Evolutionary conservation across 768 basidiomycete species (phyloP).

Genomic region (Termitomyces sp.): DNA sequence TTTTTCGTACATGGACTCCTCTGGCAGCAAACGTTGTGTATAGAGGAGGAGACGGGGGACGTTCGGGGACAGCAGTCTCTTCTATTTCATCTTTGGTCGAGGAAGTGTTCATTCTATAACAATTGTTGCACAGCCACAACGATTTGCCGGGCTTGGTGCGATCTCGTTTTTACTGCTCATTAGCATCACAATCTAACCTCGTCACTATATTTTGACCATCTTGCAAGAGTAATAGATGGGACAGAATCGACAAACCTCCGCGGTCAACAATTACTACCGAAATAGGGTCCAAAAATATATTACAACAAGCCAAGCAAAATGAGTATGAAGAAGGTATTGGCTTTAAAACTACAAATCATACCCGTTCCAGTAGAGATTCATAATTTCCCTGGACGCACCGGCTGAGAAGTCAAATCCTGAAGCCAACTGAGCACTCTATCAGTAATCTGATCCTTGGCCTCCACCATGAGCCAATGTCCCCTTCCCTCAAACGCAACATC

Average conservation of each 20-base stretch:
- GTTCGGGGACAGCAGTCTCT: conserved; percentile 50
- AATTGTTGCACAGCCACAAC: conserved; percentile 8
- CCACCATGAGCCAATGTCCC: conserved; percentile 71
- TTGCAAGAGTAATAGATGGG: too few relatives aligned
- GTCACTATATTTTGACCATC: too few relatives aligned
- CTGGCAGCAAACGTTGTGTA: conserved; percentile 68
- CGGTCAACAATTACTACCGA: too few relatives aligned
- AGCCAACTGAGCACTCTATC: conserved; percentile 46
- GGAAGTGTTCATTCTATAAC: conserved; percentile 15
- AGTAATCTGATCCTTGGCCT: conserved; percentile 54
- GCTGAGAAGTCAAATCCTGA: conserved; percentile 24
- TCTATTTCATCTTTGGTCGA: conserved; percentile 50
- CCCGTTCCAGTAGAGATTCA: conserved; percentile 1
- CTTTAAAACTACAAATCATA: not conserved
- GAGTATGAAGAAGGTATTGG: not conserved
- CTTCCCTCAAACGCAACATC: conserved; percentile 48
- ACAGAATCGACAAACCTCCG: too few relatives aligned
- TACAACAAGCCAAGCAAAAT: too few relatives aligned
- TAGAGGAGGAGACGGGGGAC: conserved; percentile 68
- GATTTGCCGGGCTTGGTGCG: too few relatives aligned
- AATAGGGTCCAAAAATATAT: too few relatives aligned
- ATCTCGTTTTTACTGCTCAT: too few relatives aligned
- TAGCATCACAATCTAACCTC: too few relatives aligned
- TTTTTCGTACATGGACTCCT: conserved; percentile 64
- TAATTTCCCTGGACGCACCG: conserved; percentile 13